phyloP scores from a whole-genome alignment of 345 rosid genomes.

The Eucalyptus marginata region DNA sequence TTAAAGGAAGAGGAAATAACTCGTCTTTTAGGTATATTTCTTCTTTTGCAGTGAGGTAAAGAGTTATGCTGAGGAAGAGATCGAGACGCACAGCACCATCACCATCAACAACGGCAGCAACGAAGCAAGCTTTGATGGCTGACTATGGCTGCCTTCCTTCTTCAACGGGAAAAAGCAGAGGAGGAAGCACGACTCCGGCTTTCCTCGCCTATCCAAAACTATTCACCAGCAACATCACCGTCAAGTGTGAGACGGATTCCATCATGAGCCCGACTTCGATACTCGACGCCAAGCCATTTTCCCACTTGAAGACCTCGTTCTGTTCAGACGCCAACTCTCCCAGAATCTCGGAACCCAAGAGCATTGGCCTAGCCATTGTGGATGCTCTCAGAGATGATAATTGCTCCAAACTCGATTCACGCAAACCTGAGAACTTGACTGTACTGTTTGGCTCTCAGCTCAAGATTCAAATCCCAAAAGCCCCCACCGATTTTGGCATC shows the following conservation, averaged over 20 bases:
- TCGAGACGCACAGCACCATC: background rate
- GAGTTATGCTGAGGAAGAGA: constrained; percentile 26
- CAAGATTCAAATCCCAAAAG: constrained; percentile 63
- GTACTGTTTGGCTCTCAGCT: constrained; percentile 74
- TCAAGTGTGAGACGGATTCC: background rate
- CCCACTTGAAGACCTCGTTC: constrained; percentile 53
- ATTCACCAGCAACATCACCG: background rate
- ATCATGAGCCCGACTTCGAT: constrained; percentile 37
- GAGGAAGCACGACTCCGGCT: constrained; percentile 36
- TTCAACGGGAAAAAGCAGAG: background rate
- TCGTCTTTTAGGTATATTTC: background rate
- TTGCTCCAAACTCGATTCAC: constrained; percentile 5
- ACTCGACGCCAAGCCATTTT: constrained; percentile 70
- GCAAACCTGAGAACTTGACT: constrained; percentile 37
- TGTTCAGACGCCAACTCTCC: constrained; percentile 24
- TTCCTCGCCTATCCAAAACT: constrained; percentile 23
- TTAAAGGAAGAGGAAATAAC: background rate
- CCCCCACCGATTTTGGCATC: constrained; percentile 55
- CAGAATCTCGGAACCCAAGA: constrained; percentile 33
- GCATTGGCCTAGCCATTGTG: constrained; percentile 16
- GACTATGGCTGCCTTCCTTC: constrained; percentile 7
- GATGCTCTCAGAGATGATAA: constrained; percentile 42
- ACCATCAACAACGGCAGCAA: background rate
- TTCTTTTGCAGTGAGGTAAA: background rate
- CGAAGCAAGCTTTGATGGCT: constrained; percentile 38